A percentile compares a stretch with the other conserved stretches of the same genome.
Evolutionary conservation across 257 asterid species (phyloP).

Genomic region (Solanum medicagineum): DNA sequence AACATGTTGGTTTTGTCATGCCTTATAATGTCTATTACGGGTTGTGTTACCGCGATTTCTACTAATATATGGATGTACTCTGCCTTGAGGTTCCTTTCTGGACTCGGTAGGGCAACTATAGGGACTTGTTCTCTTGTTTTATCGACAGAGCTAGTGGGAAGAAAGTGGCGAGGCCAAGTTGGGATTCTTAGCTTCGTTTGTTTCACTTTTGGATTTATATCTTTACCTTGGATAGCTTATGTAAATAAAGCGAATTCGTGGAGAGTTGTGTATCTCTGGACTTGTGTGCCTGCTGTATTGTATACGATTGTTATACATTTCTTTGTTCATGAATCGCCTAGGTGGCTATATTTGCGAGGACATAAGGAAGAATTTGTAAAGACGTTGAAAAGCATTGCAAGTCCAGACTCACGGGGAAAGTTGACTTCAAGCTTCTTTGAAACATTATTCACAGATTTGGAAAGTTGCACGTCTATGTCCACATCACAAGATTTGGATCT

Average conservation of each 20-base stretch:
- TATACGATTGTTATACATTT: conserved; percentile 17
- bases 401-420: conserved; percentile 10
- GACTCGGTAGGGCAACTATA: conserved; percentile 39
- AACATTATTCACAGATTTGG: conserved; percentile 2
- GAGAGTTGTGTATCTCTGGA: conserved; percentile 48
- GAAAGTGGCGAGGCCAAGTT: conserved; percentile 39
- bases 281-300: conserved; percentile 25
- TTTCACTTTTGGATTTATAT: conserved; percentile 57
- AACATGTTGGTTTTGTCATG: conserved; percentile 29
- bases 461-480: not conserved
- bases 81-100: conserved; percentile 25
- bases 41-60: conserved; percentile 29
- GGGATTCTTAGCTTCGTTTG: conserved; percentile 45
- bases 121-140: conserved; percentile 52
- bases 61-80: conserved; percentile 36
- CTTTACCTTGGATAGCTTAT: conserved; percentile 38
- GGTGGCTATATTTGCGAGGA: conserved; percentile 66
- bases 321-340: conserved; percentile 47
- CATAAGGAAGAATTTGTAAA: conserved; percentile 30
- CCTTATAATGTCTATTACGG: conserved; percentile 42
- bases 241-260: conserved; percentile 29
- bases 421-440: conserved; percentile 37
- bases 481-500: conserved; percentile 10
- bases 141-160: conserved; percentile 55
- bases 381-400: conserved; percentile 29